phyloP scores from a whole-genome alignment of 164 flowering plant genomes.

The Piper betle region DNA sequence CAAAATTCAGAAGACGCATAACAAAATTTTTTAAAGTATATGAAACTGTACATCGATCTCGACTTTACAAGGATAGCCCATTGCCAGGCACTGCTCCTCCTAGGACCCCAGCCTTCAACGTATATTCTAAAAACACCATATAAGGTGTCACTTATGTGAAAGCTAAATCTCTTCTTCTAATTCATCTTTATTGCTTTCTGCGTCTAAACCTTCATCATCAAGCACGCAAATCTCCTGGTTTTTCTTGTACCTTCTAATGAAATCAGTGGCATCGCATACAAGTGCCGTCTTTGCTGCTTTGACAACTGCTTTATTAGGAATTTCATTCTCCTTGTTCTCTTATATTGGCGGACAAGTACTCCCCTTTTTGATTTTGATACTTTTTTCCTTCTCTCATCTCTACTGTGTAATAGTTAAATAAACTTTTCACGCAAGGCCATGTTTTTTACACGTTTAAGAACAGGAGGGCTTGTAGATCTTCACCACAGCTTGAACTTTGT shows the following conservation, averaged over 20 bases:
- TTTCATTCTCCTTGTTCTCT: slow-evolving; percentile 6
- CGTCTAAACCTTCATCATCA: slow-evolving; percentile 23
- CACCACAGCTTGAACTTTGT: slow-evolving; percentile 10
- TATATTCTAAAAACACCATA: too few relatives aligned
- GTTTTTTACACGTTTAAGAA: slow-evolving; percentile 70
- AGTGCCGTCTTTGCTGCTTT: slow-evolving; percentile 10
- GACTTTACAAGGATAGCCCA: background rate
- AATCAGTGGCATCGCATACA: slow-evolving; percentile 6
- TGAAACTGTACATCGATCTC: background rate
- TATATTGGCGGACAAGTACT: slow-evolving; percentile 9
- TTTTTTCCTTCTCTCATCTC: slow-evolving; percentile 58
- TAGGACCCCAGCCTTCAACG: background rate
- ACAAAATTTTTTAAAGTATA: background rate
- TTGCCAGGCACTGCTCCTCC: background rate
- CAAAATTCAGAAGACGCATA: background rate
- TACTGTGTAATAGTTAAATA: slow-evolving; percentile 53
- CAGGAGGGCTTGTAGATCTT: slow-evolving; percentile 48
- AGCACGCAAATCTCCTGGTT: slow-evolving; percentile 14
- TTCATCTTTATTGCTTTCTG: slow-evolving; percentile 23
- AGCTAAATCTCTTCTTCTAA: slow-evolving; percentile 11
- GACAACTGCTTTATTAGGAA: slow-evolving; percentile 6
- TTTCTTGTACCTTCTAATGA: slow-evolving; percentile 6
- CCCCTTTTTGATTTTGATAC: slow-evolving; percentile 8
- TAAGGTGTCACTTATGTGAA: too few relatives aligned
- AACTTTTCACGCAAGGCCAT: slow-evolving; percentile 74